A percentile compares a stretch with the other conserved stretches of the same genome.
Conservation (phyloP, 768 basidiomycete species). For the Chalciporus pseudorubinellus region DNA sequence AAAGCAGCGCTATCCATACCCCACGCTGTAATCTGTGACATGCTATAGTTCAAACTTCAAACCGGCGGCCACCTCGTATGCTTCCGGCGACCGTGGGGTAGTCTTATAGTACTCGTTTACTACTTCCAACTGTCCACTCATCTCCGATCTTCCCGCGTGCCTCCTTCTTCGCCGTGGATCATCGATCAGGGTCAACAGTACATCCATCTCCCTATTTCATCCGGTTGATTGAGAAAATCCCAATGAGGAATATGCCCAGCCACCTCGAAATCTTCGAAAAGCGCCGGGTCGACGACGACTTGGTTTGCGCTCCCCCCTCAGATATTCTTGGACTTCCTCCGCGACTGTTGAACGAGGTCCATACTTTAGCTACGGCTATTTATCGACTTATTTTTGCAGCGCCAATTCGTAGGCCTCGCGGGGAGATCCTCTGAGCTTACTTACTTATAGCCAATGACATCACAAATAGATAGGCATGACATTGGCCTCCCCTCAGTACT, state of each 20-base stretch:
- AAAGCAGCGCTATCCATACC: conserved; percentile 11
- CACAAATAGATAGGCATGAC: not conserved
- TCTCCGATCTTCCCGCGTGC: conserved; percentile 28
- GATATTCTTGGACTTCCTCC: conserved; percentile 30
- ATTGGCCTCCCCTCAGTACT: too few species aligned
- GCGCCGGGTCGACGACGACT: conserved; percentile 30
- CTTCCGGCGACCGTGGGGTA: too few species aligned
- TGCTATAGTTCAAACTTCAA: conserved; percentile 3
- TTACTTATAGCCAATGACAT: not conserved
- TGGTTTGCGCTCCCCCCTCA: conserved; percentile 5
- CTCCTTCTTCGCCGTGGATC: conserved; percentile 28
- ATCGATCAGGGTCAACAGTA: conserved; percentile 31
- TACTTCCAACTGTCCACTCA: conserved; percentile 11
- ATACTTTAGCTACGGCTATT: conserved; percentile 6
- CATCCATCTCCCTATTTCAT: conserved; percentile 9
- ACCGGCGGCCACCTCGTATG: conserved; percentile 30
- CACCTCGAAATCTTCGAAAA: conserved; percentile 28
- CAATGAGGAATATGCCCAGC: conserved; percentile 13
- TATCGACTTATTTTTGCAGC: conserved; percentile 25
- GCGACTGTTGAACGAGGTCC: conserved; percentile 1
- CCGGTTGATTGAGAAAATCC: conserved; percentile 8
- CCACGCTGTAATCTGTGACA: conserved; percentile 13
- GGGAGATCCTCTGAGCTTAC: conserved; percentile 4
- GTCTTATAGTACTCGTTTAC: conserved; percentile 2
- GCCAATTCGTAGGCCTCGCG: conserved; percentile 13